Percentiles rank a stretch among this genome's conserved stretches.
Evolutionary conservation across 2,329 filamentous ascomycete species (phyloP).

Genomic region (Scolecobasidium constrictum): DNA sequence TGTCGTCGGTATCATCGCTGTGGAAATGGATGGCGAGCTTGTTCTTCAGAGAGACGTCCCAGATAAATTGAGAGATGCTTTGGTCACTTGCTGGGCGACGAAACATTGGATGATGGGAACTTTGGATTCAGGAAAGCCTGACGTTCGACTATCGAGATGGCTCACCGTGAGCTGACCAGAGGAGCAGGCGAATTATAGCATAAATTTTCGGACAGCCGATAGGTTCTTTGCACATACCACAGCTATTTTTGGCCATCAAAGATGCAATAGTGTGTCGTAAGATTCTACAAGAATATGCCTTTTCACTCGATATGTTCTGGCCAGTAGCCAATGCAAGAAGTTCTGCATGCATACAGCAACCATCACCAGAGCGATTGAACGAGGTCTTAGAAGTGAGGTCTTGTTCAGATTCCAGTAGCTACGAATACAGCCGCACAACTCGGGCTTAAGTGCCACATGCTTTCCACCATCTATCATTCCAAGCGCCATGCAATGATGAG

Average conservation of each 20-base stretch:
- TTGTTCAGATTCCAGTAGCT: no score
- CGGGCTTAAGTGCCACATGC: no score
- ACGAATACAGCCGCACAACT: no score
- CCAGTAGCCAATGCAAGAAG: no score
- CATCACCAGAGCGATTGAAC: no score
- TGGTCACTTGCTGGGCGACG: slow-evolving; percentile 20
- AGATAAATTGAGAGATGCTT: slow-evolving; percentile 14
- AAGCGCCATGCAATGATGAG: no score
- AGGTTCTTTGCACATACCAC: background rate
- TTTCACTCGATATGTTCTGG: no score
- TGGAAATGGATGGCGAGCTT: slow-evolving; percentile 10
- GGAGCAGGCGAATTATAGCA: background rate
- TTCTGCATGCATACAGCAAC: no score
- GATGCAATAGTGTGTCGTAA: background rate
- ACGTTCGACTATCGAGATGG: background rate
- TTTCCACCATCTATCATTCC: no score
- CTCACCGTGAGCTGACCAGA: background rate
- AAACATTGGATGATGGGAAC: slow-evolving; percentile 15
- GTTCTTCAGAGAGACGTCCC: slow-evolving; percentile 12
- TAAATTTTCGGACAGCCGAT: background rate
- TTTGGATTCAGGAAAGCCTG: background rate
- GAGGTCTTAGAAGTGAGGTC: no score
- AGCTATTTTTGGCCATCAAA: background rate
- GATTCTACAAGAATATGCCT: background rate
- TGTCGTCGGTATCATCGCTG: slow-evolving; percentile 12